These are phyloP conservation scores for Lentinus tigrinus DNA, from an alignment of 768 basidiomycete genomes.

Conservation along the genomic window DNA sequence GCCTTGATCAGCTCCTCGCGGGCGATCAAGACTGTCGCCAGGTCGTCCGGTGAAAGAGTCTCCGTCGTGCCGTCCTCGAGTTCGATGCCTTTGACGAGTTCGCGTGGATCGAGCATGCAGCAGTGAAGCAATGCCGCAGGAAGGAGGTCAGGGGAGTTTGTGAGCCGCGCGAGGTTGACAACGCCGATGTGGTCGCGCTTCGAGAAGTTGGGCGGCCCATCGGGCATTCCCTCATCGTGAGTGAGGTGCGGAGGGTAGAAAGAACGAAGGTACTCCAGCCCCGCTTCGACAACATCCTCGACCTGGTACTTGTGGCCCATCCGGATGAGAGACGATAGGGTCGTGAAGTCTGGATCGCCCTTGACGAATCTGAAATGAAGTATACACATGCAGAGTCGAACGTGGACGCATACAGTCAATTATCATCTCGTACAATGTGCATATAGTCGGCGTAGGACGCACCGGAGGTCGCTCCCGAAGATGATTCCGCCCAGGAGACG, in stretches of 20 bases:
- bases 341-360: background rate
- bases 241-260: too few species aligned
- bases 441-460: too few species aligned
- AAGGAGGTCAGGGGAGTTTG: background rate
- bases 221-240: background rate
- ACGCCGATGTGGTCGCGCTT: slow-evolving; percentile 1
- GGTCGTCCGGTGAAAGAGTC: background rate
- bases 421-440: too few species aligned
- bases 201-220: background rate
- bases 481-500: background rate
- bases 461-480: too few species aligned
- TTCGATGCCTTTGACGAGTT: background rate
- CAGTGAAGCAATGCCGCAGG: background rate
- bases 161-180: slow-evolving; percentile 15
- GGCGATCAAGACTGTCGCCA: background rate
- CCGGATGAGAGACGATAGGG: slow-evolving; percentile 10
- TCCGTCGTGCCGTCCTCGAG: background rate
- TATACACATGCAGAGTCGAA: too few species aligned
- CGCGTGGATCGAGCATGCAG: background rate
- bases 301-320: slow-evolving; percentile 13
- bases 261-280: too few species aligned
- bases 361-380: too few species aligned
- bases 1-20: background rate
- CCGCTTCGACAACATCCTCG: background rate
- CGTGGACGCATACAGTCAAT: too few species aligned